Base-by-base conservation (phyloP, 108 stramenopile species). In the Nannochloropsis oceanica region DNA sequence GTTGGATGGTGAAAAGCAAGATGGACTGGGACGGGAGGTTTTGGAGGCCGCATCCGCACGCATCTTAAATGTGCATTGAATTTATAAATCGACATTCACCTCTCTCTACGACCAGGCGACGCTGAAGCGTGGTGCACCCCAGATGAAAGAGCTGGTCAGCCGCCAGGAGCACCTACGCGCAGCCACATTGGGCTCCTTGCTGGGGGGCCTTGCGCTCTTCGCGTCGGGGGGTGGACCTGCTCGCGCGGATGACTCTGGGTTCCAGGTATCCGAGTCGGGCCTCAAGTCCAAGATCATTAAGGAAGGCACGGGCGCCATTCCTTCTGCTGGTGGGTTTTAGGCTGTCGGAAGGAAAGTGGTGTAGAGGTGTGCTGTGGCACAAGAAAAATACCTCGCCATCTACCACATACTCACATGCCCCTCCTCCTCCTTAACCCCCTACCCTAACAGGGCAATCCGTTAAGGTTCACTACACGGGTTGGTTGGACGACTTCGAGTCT, bases 261-360 rank as follows among this genome's bases (percentile, higher is more conserved):
- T 44, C 12, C 83, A 50, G 80, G 83, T 46, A 12, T 94, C 95
- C 80, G 94, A 93, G 81, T 93, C 92, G 83, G 97, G 96, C 12
- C 82, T 97, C 84, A 94, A 95, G 89, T 97, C 95, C 91, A 91
- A 90, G 79, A 92, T 96, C 26, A 90, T 89, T 43, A 93, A 94
- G 88, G 95, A 95, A 83, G 97, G 96, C 26, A 93, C 92, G 22
- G 97, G 96, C n/a, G 93, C 93, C 42, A 86, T 94, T 44, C 96
- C 96, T 42, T 44, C 24, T 18, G 26, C 88, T 11, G 88, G 88
- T 11, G 27, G 85, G 42, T 84, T 50, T 34, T 34, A 34, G 34
- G 42, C 42, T 88, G 81, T 81, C 11, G 80, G 80, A 81, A 26
- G 80, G 26, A 81, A 24, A 25, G 80, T 26, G n/a, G 73, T 7